Conservation (phyloP, 129 eudicot genomes). For the Deinandra increscens region DNA sequence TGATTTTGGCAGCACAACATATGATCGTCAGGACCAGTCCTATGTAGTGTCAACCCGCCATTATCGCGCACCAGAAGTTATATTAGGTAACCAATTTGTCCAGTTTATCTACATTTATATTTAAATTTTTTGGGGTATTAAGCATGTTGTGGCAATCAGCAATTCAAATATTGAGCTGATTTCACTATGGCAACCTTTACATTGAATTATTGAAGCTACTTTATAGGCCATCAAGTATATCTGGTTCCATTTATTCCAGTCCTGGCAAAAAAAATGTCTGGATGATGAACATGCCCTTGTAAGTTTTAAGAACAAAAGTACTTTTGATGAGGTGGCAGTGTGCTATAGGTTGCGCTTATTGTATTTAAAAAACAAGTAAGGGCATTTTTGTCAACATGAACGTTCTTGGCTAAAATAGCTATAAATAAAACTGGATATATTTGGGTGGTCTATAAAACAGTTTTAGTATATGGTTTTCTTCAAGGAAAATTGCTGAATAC, state of each 20-base stretch:
- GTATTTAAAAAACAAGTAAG: not conserved
- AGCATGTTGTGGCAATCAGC: not conserved
- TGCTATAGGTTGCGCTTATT: not conserved
- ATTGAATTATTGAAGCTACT: not conserved
- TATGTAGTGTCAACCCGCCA: conserved; percentile 78
- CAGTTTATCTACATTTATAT: not conserved
- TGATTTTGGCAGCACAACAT: conserved; percentile 85
- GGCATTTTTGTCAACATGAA: not conserved
- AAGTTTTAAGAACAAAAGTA: not conserved
- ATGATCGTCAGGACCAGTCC: conserved; percentile 48
- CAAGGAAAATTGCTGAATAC: not conserved
- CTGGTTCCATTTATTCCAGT: not conserved
- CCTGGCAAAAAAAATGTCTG: not conserved
- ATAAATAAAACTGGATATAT: not conserved
- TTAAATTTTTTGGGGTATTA: not conserved
- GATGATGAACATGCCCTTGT: not conserved
- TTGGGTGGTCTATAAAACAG: not conserved
- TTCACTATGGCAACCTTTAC: not conserved
- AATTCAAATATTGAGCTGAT: not conserved
- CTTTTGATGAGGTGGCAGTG: not conserved
- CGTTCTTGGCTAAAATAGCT: not conserved
- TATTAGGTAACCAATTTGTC: conserved; percentile 43
- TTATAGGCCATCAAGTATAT: not conserved
- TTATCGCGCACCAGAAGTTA: conserved; percentile 91
- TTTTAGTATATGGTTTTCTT: not conserved